Evolutionary conservation across 148 eudicot genomes (phyloP), one percentile per base, ranked within the genome.

Genomic region (Vaccinium corymbosum): DNA sequence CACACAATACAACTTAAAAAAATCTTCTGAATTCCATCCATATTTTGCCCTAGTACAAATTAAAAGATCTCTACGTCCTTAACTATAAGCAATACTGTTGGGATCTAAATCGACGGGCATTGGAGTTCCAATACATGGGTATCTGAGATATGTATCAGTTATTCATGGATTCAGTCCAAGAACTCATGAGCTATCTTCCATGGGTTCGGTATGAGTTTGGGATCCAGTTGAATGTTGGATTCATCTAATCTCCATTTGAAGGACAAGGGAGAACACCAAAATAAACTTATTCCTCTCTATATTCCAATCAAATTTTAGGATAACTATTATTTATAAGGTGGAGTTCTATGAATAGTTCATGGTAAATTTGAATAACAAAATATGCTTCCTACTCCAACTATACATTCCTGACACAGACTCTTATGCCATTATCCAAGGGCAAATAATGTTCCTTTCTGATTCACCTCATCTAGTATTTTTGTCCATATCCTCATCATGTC

Each of bases 11-110:
- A 53, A 2, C 59, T 19, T 22, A 50, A 5, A 52, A 29, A 61
- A 61, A 80, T 66, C 57, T 6, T 66, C 25, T 66, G 22, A 66
- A 64, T 81, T 27, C 25, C 8, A 66, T 81, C 83, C 35, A 59
- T 22, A 66, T 49, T 32, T 22, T 32, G 13, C 68, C 68, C 68
- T n/a, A 62, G 68, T 8, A 62, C 68, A 25, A 62, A 1, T 27
- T 8, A 62, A 62, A n/a, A 25, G 13, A n/a, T n/a, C 68, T 61
- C 68, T 62, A 62, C 68, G 7, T 62, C 68, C n/a, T 62, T 62
- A n/a, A n/a, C 13, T 7, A 7, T 1, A n/a, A 62, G 29, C 27
- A 62, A 62, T 62, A 22, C 68, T 8, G 68, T 62, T 62, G 68
- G 68, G 27, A 62, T 22, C 68, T n/a, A 20, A 62, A n/a, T 62